Conservation (phyloP, 805 yeast genomes). For the Candida maltosa region DNA sequence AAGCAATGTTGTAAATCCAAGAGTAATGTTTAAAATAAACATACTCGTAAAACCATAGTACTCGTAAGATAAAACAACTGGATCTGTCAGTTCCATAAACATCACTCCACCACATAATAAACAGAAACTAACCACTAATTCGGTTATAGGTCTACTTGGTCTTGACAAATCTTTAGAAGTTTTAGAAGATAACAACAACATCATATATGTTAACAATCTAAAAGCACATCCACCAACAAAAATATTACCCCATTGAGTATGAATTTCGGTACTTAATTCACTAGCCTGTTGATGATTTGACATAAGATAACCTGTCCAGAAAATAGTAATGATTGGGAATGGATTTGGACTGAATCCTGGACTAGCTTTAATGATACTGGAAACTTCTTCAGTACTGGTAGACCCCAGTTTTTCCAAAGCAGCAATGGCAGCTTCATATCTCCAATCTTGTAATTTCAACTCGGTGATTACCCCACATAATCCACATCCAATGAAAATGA, state of each 20-base stretch:
- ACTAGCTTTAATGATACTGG: conserved; percentile 29
- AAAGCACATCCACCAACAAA: conserved; percentile 79
- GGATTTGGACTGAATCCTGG: conserved; percentile 92
- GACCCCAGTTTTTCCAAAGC: conserved; percentile 10
- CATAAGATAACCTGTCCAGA: conserved; percentile 96
- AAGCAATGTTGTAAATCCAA: conserved; percentile 71
- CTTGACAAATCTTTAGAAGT: conserved; percentile 24
- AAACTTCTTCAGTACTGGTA: too few species aligned
- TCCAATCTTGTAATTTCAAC: conserved; percentile 59
- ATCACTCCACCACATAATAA: conserved; percentile 85
- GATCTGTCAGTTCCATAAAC: conserved; percentile 90
- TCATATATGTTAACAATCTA: conserved; percentile 60
- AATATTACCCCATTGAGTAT: conserved; percentile 89
- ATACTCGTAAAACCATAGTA: conserved; percentile 70
- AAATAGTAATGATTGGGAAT: conserved; percentile 87
- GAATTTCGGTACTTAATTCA: conserved; percentile 70
- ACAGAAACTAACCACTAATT: conserved; percentile 73
- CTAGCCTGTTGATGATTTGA: conserved; percentile 91
- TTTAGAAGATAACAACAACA: conserved; percentile 46
- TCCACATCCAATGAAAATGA: conserved; percentile 80
- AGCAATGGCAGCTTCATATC: conserved; percentile 33
- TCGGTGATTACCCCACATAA: conserved; percentile 86
- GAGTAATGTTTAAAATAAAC: conserved; percentile 86
- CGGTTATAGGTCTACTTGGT: conserved; percentile 75
- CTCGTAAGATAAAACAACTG: conserved; percentile 76